Percentiles rank a stretch among this genome's conserved stretches.
Evolutionary conservation across 495 filamentous ascomycete genomes (phyloP).

Genomic region (Collariella sp.): DNA sequence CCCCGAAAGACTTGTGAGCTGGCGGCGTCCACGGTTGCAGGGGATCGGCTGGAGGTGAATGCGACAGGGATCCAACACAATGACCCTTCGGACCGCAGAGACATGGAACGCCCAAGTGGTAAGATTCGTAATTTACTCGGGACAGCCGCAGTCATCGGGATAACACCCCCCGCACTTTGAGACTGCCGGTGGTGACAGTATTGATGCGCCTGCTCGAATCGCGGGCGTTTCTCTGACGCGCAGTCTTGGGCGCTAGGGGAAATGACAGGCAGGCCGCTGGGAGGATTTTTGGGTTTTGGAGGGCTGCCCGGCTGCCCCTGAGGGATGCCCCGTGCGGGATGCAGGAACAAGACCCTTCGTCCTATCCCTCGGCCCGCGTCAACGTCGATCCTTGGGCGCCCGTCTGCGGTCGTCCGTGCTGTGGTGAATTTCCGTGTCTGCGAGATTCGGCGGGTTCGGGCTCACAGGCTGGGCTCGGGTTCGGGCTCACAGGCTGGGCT

Average conservation of each 20-base stretch:
- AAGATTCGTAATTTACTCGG: background rate
- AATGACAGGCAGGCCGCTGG: background rate
- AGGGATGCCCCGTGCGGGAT: background rate
- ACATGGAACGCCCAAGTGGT: background rate
- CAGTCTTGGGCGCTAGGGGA: background rate
- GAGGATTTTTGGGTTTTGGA: background rate
- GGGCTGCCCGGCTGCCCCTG: background rate
- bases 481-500: background rate
- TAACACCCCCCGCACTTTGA: background rate
- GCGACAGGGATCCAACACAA: constrained; percentile 1
- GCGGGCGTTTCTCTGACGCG: background rate
- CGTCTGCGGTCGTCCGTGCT: too few relatives aligned
- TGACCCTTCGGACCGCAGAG: background rate
- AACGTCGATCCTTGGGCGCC: background rate
- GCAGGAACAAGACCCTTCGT: background rate
- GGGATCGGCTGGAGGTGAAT: background rate
- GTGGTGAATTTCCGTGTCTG: background rate
- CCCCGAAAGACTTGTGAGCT: background rate
- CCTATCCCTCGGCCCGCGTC: background rate
- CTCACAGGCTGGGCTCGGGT: background rate
- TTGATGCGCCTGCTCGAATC: background rate
- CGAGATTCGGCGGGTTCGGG: background rate
- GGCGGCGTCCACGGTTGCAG: constrained; percentile 1
- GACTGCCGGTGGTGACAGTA: too few relatives aligned
- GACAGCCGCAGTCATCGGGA: background rate